A percentile compares a stretch with the other conserved stretches of the same genome.
These are phyloP conservation scores for Meira nashicola DNA, from an alignment of 1,284 basidiomycete species.

Conservation along the genomic window DNA sequence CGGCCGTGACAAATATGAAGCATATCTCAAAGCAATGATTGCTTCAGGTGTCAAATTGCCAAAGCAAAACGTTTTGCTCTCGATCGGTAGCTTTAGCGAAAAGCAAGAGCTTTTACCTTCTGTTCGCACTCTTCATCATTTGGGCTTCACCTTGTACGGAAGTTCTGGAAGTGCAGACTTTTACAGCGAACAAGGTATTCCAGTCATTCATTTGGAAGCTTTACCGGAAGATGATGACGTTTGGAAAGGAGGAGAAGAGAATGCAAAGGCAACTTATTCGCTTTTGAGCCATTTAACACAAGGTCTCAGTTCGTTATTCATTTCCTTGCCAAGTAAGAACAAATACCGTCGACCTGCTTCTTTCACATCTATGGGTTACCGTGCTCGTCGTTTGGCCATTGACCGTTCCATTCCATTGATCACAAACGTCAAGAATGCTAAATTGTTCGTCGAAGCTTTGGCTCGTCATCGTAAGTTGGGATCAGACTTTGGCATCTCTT, in stretches of 20 bases:
- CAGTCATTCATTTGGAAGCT: constrained; percentile 51
- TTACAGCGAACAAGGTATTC: constrained; percentile 50
- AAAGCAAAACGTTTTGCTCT: constrained; percentile 91
- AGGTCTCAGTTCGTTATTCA: constrained; percentile 68
- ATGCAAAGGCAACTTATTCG: constrained; percentile 48
- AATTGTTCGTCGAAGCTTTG: constrained; percentile 90
- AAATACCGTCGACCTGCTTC: constrained; percentile 93
- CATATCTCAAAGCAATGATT: constrained; percentile 92
- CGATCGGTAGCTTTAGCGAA: constrained; percentile 92
- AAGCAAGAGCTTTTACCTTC: constrained; percentile 93
- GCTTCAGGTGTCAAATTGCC: constrained; percentile 90
- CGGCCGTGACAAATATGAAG: constrained; percentile 94
- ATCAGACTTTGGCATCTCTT: constrained; percentile 76
- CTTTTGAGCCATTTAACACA: constrained; percentile 47
- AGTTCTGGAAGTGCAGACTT: constrained; percentile 80
- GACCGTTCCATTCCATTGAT: constrained; percentile 96
- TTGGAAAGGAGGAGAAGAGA: constrained; percentile 38
- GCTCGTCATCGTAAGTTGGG: constrained; percentile 63
- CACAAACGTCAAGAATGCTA: constrained; percentile 98
- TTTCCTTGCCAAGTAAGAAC: constrained; percentile 98
- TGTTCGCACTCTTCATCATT: constrained; percentile 89
- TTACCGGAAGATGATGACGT: constrained; percentile 48
- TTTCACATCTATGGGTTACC: constrained; percentile 94
- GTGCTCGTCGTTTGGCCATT: constrained; percentile 96
- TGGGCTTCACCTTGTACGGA: constrained; percentile 94